Base-by-base conservation (phyloP, 768 basidiomycete genomes). In the Phlebiopsis flavidoalba region DNA sequence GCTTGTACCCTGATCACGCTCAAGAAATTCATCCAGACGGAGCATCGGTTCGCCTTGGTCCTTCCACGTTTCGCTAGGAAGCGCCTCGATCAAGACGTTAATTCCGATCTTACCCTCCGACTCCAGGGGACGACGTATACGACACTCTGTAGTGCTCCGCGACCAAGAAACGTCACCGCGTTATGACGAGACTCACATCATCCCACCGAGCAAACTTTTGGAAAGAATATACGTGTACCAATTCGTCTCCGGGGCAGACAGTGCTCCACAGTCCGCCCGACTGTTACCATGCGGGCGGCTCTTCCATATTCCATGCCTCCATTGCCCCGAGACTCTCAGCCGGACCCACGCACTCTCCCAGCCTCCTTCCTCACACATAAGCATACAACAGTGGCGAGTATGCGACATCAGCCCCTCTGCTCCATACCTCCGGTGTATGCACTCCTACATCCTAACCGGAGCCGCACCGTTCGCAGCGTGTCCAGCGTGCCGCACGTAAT, bases 101-200 rank as follows among this genome's bases (percentile, higher is more conserved):
- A n/a, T n/a, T n/a, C 95, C 64, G 94, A 96, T 70, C 75, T 96
- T 60, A 95, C 94, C 3, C 75, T 87, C 62, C n/a, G 90, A 92
- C 67, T 84, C 85, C n/a, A n/a, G n/a, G n/a, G 22, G 89, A 91
- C 59, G 89, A 90, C 12, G 93, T n/a, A n/a, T n/a, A 94, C 21
- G 82, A 79, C 19, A 57, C 57, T 31, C 59, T 14, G 6, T 17
- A 59, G 36, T 49, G n/a, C 36, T 26, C 26, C 11, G 71, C 74
- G 61, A 58, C 70, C 10, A 81, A 76, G 65, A 89, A 88, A 67
- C 82, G 89, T 66, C 89, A 86, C 67, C 82, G 82, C 10, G 72
- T 77, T 5, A 82, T n/a, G 83, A 11, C 73, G 77, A 8, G 85
- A 81, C 12, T 65, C 79, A 51, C 64, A 71, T 0, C 82, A 85